Evolutionary conservation across 208 protist genomes (phyloP), one percentile per base, ranked within the genome.

Genomic region (Lotmaria passim): DNA sequence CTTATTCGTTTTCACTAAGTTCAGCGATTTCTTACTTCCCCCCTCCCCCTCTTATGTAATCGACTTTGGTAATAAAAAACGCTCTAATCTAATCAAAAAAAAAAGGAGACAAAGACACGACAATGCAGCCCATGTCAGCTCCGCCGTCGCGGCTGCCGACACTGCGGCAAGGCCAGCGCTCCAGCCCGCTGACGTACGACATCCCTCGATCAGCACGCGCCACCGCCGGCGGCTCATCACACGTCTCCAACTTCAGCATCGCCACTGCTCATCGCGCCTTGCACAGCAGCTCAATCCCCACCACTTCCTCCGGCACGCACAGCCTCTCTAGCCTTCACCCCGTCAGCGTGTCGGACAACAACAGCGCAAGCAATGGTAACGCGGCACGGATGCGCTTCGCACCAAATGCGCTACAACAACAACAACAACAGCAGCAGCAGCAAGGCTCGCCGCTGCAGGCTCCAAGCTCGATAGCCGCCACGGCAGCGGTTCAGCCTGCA

Each of bases 141-240:
- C 30, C 58, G n/a, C 17, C 58, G 8, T 52, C 47, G n/a, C 47
- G 23, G 31, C 60, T 66, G 21, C 60, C 60, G 1, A 56, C 17
- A 17, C 60, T 66, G 39, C 58, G 58, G 44, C 58, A 23, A 5
- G 58, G 30, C 2, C 58, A 52, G 12, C 58, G 43, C 7, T 14
- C 44, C 33, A 66, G n/a, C 31, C 28, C 33, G 4, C 3, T 43
- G 4, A 28, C 31, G 0, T 48, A 19, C 44, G 60, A 66, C 28
- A 21, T 15, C 3, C 14, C 46, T 3, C 31, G 3, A 17, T 15
- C 7, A 46, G 41, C 41, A 46, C 15, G n/a, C 43, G 6, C 4
- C 39, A 30, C 30, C n/a, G 6, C 26, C 2, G 3, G 24, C 39
- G 21, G 30, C 19, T 3, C 58, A 3, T 51, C 58, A 17, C 44